phyloP scores from a whole-genome alignment of 164 flowering plant genomes.

The Aristolochia californica region DNA sequence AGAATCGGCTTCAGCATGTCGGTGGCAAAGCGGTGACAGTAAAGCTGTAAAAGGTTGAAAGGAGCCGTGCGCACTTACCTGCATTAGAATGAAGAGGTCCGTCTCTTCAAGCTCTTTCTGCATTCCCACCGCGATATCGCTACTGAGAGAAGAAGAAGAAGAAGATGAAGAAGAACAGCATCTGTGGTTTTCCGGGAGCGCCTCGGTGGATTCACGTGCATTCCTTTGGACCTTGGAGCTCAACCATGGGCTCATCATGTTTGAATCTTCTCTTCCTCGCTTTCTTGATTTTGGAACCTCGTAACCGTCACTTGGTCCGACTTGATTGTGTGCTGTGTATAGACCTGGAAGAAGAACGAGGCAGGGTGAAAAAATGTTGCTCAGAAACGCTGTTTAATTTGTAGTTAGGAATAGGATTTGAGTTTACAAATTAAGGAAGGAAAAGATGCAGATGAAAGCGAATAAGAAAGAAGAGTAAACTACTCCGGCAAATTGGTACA shows the following conservation, averaged over 20 bases:
- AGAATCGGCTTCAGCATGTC: too few relatives aligned
- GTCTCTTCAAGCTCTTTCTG: conserved; percentile 5
- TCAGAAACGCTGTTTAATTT: neutral
- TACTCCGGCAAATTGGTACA: too few relatives aligned
- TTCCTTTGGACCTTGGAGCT: too few relatives aligned
- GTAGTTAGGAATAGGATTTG: too few relatives aligned
- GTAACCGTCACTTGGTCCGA: neutral
- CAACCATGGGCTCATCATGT: too few relatives aligned
- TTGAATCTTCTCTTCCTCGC: conserved; percentile 7
- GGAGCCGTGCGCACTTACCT: conserved; percentile 1
- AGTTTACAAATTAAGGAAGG: too few relatives aligned
- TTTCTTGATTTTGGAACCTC: conserved; percentile 5
- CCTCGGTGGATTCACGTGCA: too few relatives aligned
- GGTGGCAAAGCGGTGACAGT: too few relatives aligned
- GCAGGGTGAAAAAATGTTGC: neutral
- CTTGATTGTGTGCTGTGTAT: neutral
- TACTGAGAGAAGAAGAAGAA: neutral
- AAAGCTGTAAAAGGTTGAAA: too few relatives aligned
- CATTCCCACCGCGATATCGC: conserved; percentile 1
- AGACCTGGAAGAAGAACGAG: conserved; percentile 4
- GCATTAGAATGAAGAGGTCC: conserved; percentile 5
- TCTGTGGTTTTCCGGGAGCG: too few relatives aligned
- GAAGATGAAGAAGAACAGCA: neutral
- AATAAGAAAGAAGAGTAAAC: too few relatives aligned
- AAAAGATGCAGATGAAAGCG: too few relatives aligned